A percentile compares a stretch with the other conserved stretches of the same genome.
Evolutionary conservation across 345 rosid genomes (phyloP).

Genomic region (Noccaea bulbosa): DNA sequence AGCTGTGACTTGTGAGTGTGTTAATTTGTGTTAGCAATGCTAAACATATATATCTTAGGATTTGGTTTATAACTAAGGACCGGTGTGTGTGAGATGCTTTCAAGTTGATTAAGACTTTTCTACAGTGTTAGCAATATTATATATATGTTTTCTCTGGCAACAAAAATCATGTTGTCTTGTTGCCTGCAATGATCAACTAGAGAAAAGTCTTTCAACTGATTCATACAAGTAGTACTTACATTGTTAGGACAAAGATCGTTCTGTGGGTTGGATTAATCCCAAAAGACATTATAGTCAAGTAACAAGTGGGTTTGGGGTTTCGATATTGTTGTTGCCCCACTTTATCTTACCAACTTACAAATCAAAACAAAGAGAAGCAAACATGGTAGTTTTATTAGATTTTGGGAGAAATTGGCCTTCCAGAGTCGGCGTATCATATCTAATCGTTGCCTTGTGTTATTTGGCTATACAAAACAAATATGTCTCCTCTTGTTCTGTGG

Average conservation of each 20-base stretch:
- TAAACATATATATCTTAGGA: background rate
- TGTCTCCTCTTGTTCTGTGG: background rate
- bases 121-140: background rate
- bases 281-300: background rate
- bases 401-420: too few relatives aligned
- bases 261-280: background rate
- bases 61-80: slow-evolving; percentile 10
- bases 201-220: background rate
- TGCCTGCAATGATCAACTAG: background rate
- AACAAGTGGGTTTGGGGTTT: background rate
- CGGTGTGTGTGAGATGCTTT: slow-evolving; percentile 6
- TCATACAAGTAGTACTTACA: slow-evolving; percentile 16
- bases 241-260: background rate
- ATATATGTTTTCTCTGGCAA: background rate
- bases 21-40: background rate
- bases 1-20: background rate
- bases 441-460: background rate
- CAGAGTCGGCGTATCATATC: too few relatives aligned
- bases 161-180: background rate
- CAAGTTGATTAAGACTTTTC: background rate
- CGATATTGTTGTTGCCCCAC: background rate
- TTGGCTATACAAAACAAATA: background rate
- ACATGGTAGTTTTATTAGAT: too few relatives aligned
- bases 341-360: background rate
- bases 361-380: background rate